Evolutionary conservation across 2,329 filamentous ascomycete genomes (phyloP).

Genomic region (Fusarium domesticum): DNA sequence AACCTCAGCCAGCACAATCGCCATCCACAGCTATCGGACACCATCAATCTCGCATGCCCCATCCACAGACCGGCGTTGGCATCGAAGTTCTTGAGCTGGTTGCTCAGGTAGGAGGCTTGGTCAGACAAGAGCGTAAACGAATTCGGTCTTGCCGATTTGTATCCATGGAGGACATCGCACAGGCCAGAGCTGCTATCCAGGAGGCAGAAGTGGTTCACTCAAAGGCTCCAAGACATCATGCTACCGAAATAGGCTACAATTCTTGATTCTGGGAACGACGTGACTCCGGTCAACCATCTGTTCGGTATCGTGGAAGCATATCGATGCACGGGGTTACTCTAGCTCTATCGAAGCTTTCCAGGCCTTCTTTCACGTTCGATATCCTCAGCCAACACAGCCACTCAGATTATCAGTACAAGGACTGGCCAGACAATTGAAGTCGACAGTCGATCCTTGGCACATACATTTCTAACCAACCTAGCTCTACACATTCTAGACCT

Average conservation of each 20-base stretch:
- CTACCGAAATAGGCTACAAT: slow-evolving; percentile 17
- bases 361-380: slow-evolving; percentile 35
- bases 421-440: slow-evolving; percentile 1
- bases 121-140: slow-evolving; percentile 24
- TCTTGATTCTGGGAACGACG: slow-evolving; percentile 26
- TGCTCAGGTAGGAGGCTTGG: slow-evolving; percentile 23
- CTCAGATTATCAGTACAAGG: slow-evolving; percentile 1
- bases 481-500: slow-evolving; percentile 43
- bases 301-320: slow-evolving; percentile 29
- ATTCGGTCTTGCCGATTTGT: slow-evolving; percentile 21
- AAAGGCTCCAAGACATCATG: slow-evolving; percentile 15
- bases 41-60: slow-evolving; percentile 23
- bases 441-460: slow-evolving; percentile 11
- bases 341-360: slow-evolving; percentile 37
- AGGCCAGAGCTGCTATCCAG: slow-evolving; percentile 22
- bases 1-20: slow-evolving; percentile 9
- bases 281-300: slow-evolving; percentile 26
- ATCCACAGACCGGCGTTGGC: slow-evolving; percentile 28
- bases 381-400: slow-evolving; percentile 2
- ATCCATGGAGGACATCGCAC: slow-evolving; percentile 26
- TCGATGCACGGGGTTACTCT: slow-evolving; percentile 26
- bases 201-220: slow-evolving; percentile 17
- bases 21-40: slow-evolving; percentile 9
- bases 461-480: slow-evolving; percentile 42
- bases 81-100: slow-evolving; percentile 28